Evolutionary conservation across 129 eudicot genomes (phyloP), one percentile per base, ranked within the genome.

Genomic region (Flaveria robusta): DNA sequence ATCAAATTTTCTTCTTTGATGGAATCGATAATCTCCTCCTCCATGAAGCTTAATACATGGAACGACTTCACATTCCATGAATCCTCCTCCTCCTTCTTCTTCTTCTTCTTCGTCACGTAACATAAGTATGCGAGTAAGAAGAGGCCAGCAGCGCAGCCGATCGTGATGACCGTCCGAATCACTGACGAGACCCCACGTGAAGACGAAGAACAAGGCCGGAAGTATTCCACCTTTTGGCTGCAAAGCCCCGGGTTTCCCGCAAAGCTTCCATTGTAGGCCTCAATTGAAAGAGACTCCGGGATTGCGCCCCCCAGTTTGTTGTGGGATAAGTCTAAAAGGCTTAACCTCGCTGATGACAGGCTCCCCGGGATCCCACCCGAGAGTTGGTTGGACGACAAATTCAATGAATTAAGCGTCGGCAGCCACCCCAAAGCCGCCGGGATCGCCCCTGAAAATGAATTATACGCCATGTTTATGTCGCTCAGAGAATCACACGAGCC

Each of bases 51-150:
- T 65, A 95, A 51, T 8, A 84, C 88, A 73, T 95, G 99, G 82
- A 86, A 95, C 22, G 99, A 86, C 71, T 86, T 95, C 51, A 91
- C 77, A 45, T 91, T 82, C 99, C 99, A 95, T 3, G 96, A 78
- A 50, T 89, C 89, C 20, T 86, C 93, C 65, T 69, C 80, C 7
- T 70, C 80, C 22, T 68, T 74, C 23, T 69, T 76, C 34, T 67
- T 68, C 18, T 54, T 83, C 81, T 67, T 82, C 42, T 29, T 80
- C 81, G 81, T 89, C 9, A 81, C 8, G 89, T 76, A 79, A 7
- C 81, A 75, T 56, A 80, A 86, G 51, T 79, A 82, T 26, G 85
- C 87, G 9, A 89, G 73, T 2, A 82, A 50, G n/a, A 79, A 75
- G 3, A 89, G 85, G 19, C 85, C 18, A 18, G 69, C 77, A 3